phyloP scores from a whole-genome alignment of 768 basidiomycete species.

The Mycena epipterygia region DNA sequence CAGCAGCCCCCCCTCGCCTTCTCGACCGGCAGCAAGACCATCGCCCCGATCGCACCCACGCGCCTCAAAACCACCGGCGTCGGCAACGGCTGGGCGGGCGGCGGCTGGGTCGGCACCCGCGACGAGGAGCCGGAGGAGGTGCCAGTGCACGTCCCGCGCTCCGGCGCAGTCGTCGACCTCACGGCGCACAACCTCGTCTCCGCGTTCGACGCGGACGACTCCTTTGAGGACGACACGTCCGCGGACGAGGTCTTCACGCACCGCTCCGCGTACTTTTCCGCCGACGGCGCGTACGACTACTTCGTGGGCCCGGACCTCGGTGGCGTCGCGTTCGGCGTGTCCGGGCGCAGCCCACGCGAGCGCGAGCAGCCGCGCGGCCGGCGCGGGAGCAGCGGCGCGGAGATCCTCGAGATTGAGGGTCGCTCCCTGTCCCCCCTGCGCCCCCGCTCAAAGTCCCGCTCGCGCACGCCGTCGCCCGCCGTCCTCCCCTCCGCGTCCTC shows the following conservation, averaged over 20 bases:
- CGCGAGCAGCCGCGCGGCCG: conserved; percentile 24
- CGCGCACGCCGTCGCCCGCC: conserved; percentile 61
- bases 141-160: conserved; percentile 16
- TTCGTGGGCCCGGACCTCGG: conserved; percentile 71
- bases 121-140: conserved; percentile 49
- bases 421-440: conserved; percentile 44
- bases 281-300: conserved; percentile 65
- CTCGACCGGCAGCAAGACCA: conserved; percentile 44
- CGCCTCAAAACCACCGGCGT: conserved; percentile 84
- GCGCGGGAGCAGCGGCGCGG: conserved; percentile 42
- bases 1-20: neutral
- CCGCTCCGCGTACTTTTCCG: conserved; percentile 36
- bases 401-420: conserved; percentile 42
- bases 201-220: conserved; percentile 34
- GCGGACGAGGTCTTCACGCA: conserved; percentile 36
- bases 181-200: conserved; percentile 17
- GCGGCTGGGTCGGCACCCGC: conserved; percentile 60
- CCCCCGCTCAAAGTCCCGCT: conserved; percentile 54
- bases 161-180: conserved; percentile 24
- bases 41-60: conserved; percentile 72
- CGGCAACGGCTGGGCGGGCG: conserved; percentile 55
- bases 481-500: conserved; percentile 11
- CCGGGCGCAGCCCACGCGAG: conserved; percentile 1
- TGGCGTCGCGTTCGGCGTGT: conserved; percentile 60
- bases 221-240: conserved; percentile 37